Conservation (phyloP, 2,329 filamentous ascomycete species). For the Aspergillus felis region DNA sequence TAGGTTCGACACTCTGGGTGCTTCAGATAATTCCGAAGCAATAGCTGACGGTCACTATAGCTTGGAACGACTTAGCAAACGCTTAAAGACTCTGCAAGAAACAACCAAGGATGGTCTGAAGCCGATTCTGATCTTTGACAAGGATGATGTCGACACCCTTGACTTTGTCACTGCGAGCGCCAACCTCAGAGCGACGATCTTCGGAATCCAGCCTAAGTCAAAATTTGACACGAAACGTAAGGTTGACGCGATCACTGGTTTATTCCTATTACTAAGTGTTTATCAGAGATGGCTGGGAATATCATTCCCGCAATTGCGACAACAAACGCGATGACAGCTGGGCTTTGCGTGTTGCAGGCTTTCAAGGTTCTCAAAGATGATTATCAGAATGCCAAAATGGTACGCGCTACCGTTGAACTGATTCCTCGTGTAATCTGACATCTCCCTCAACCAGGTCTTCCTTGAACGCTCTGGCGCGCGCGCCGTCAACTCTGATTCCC, state of each 20-base stretch:
- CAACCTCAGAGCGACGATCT: constrained; percentile 84
- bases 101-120: constrained; percentile 38
- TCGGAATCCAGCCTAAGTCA: constrained; percentile 81
- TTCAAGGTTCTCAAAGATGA: constrained; percentile 82
- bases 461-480: constrained; percentile 63
- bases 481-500: constrained; percentile 53
- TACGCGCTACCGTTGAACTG: constrained; percentile 31
- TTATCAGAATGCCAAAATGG: constrained; percentile 70
- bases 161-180: constrained; percentile 91
- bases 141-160: constrained; percentile 90
- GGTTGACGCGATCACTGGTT: constrained; percentile 13
- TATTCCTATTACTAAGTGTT: neutral
- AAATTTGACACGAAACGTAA: constrained; percentile 88
- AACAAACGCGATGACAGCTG: constrained; percentile 93
- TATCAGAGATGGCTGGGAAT: constrained; percentile 88
- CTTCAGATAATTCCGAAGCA: neutral
- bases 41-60: constrained; percentile 38
- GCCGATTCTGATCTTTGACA: constrained; percentile 82
- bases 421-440: neutral
- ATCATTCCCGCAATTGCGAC: constrained; percentile 98
- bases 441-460: constrained; percentile 57
- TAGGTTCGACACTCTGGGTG: constrained; percentile 43
- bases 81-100: constrained; percentile 63
- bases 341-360: constrained; percentile 84
- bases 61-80: constrained; percentile 68